Base-by-base conservation (phyloP, 306 rosid species). In the Citrullus amarus region DNA sequence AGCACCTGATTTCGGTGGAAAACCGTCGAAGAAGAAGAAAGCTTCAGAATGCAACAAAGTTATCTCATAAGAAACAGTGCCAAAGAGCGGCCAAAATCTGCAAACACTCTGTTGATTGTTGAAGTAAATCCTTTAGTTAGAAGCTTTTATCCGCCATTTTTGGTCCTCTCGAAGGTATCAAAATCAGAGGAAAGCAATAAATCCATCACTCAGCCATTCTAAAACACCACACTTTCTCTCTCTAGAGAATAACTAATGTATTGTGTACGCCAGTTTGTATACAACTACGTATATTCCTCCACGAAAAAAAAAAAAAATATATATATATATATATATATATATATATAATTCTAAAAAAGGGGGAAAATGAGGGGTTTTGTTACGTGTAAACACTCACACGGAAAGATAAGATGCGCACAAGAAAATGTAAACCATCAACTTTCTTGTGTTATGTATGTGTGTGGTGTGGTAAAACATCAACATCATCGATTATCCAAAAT, bases 111-210 rank as follows among this genome's bases (percentile, higher is more conserved):
- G 1, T 14, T 63, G 70, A 8, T 34, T 15, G 25, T 56, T 56
- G 66, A n/a, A 34, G 34, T 10, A 9, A 10, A 75, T 3, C n/a
- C 8, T 75, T n/a, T 2, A 56, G 8, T 75, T 9, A 1, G 51
- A 32, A 39, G 58, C 10, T 78, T 61, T 46, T 2, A 32, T 78
- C 39, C 73, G 18, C 80, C 73, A 61, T 78, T 78, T 78, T 78
- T 32, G 44, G 71, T 18, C 14, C 50, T 78, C 56, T 25, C 57
- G 69, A 78, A 28, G 18, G 74, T 50, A 59, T 62, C 80, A 78
- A 62, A 78, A 78, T 78, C 50, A 78, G 61, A 62, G 80, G 6
- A 61, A 65, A 48, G 72, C 67, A 75, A 43, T 56, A 51, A 73
- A 73, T 51, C 61, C 61, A 73, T 70, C 39, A 48, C 39, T 13